Evolutionary conservation across 345 rosid genomes (phyloP), one percentile per base, ranked within the genome.

Genomic region (Syzygium jambos): DNA sequence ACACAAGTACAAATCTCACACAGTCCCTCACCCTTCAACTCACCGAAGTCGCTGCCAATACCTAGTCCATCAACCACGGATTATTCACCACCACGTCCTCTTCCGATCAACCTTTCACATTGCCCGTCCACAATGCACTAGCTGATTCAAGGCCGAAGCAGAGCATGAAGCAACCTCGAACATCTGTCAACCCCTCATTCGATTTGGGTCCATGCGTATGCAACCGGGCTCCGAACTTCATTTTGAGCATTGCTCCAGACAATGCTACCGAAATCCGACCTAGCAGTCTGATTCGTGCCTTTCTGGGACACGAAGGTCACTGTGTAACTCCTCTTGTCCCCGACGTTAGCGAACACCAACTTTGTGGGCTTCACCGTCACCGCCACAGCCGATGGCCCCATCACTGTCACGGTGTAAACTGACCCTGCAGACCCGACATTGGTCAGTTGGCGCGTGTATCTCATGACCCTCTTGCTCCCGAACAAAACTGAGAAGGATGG

Each of bases 401-500:
- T 87, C 17, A 93, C 92, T 2, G 57, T 90, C 41, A 93, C 98
- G 10, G 88, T 90, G 90, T 97, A 97, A 11, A 88, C 83, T 16
- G 98, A 95, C 41, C 88, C 90, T 1, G 95, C 92, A 41, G 92
- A 80, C 53, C 99, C 99, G 0, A 97, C 99, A 63, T 97, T 97
- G 43, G 98, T 97, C 68, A 97, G 89, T 77, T 90, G 94, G 3
- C 99, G 90, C 5, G 95, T 94, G 91, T 96, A 96, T 17, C 95
- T 91, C 25, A 95, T 94, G 15, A 93, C 93, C 90, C 96, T 91
- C 88, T 93, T 92, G 87, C 84, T 85, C 7, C 93, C 92, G 41
- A 97, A 95, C 91, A 93, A 57, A 27, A 96, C 96, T 0, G 99
- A 97, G 93, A 97, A 97, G 2, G 98, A 95, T 5, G 97, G 99